Evolutionary conservation across 129 eudicot species (phyloP).

Genomic region (Artemisia tridentata): DNA sequence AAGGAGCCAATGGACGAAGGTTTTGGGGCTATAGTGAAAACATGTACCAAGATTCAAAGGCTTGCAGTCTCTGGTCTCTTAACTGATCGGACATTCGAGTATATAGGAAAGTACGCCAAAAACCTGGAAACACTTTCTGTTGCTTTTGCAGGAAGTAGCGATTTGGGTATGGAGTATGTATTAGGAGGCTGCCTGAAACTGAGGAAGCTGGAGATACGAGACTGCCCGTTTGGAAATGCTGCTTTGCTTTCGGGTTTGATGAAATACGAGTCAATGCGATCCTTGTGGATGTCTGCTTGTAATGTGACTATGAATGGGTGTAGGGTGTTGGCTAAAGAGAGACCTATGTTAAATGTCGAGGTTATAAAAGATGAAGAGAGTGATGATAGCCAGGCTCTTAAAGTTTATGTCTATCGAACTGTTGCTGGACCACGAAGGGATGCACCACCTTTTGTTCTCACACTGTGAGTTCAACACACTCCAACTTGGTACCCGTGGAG

Average conservation of each 20-base stretch:
- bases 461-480: slow-evolving; percentile 29
- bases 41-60: slow-evolving; percentile 62
- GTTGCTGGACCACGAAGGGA: slow-evolving; percentile 73
- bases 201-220: slow-evolving; percentile 72
- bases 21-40: slow-evolving; percentile 74
- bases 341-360: slow-evolving; percentile 67
- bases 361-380: slow-evolving; percentile 54
- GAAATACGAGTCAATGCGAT: slow-evolving; percentile 72
- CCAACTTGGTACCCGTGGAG: not conserved
- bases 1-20: slow-evolving; percentile 79
- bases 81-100: slow-evolving; percentile 66
- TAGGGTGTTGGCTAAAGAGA: slow-evolving; percentile 44
- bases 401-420: slow-evolving; percentile 65
- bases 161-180: slow-evolving; percentile 57
- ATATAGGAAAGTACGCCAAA: slow-evolving; percentile 72
- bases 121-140: slow-evolving; percentile 78
- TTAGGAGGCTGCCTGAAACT: slow-evolving; percentile 61
- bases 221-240: slow-evolving; percentile 70
- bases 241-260: slow-evolving; percentile 55
- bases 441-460: slow-evolving; percentile 70
- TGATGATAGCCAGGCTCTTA: slow-evolving; percentile 46
- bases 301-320: slow-evolving; percentile 64
- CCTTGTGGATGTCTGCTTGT: slow-evolving; percentile 84
- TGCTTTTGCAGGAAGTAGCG: slow-evolving; percentile 83
- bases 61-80: slow-evolving; percentile 72